Conservation (phyloP, 2,329 filamentous ascomycete species). For the Aureobasidium musti region DNA sequence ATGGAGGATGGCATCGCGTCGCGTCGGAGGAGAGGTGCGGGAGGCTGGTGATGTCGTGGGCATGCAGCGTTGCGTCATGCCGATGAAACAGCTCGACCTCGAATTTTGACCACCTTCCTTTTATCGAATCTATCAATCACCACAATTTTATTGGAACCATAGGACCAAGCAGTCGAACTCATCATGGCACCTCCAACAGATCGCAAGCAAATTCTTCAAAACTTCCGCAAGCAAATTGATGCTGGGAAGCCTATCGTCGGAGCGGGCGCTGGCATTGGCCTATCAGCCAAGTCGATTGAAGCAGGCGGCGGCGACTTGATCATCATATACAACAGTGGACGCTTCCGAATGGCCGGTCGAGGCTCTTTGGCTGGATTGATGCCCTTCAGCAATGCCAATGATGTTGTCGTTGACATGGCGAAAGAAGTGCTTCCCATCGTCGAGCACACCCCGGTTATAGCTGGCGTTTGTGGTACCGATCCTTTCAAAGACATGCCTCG, state of each 20-base stretch:
- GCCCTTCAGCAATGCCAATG: constrained; percentile 71
- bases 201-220: constrained; percentile 57
- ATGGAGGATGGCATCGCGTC: background rate
- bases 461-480: constrained; percentile 70
- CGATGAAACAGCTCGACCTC: constrained; percentile 12
- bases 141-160: background rate
- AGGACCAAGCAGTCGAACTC: background rate
- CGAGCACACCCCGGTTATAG: constrained; percentile 64
- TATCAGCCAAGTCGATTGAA: constrained; percentile 71
- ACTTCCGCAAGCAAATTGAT: constrained; percentile 57
- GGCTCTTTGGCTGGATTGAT: constrained; percentile 69
- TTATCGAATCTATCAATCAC: background rate
- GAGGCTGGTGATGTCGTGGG: constrained; percentile 17
- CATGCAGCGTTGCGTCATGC: constrained; percentile 26
- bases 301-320: constrained; percentile 68
- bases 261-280: constrained; percentile 69
- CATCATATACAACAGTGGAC: constrained; percentile 71
- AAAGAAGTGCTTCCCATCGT: constrained; percentile 67
- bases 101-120: background rate
- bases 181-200: constrained; percentile 60
- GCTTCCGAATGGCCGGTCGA: constrained; percentile 71
- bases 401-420: constrained; percentile 70
- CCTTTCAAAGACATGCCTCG: constrained; percentile 64
- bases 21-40: constrained; percentile 14
- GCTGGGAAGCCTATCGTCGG: constrained; percentile 63